phyloP scores from a whole-genome alignment of 257 asterid species.

The Eustoma russellianum region DNA sequence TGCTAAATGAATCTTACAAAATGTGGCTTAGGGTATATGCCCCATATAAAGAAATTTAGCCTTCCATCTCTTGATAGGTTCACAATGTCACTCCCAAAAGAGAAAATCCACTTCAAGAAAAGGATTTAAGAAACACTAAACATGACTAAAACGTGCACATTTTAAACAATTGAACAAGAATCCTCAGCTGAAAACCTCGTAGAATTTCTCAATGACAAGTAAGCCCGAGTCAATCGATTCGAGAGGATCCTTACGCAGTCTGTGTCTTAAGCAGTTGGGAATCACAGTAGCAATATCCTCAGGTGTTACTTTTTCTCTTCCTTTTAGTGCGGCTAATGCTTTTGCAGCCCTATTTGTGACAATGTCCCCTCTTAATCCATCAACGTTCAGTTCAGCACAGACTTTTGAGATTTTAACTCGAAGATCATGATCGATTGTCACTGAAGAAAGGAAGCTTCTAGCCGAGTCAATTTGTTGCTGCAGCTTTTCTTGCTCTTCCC shows the following conservation, averaged over 20 bases:
- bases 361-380: conserved; percentile 87
- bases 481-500: conserved; percentile 72
- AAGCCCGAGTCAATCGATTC: conserved; percentile 91
- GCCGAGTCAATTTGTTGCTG: conserved; percentile 62
- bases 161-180: too few species aligned
- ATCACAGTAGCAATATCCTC: conserved; percentile 90
- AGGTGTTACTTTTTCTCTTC: conserved; percentile 58
- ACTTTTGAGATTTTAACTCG: conserved; percentile 79
- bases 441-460: conserved; percentile 45
- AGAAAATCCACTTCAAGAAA: too few species aligned
- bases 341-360: conserved; percentile 83
- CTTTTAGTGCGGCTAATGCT: conserved; percentile 85
- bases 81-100: too few species aligned
- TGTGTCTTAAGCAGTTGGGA: conserved; percentile 91
- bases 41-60: too few species aligned
- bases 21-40: too few species aligned
- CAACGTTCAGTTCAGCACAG: conserved; percentile 82
- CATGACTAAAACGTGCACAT: too few species aligned
- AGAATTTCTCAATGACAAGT: conserved; percentile 84
- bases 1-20: too few species aligned
- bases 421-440: conserved; percentile 59
- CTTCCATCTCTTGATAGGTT: too few species aligned
- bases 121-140: too few species aligned
- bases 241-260: conserved; percentile 83
- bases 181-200: conserved; percentile 58